A percentile compares a stretch with the other conserved stretches of the same genome.
phyloP scores from a whole-genome alignment of 2,329 filamentous ascomycete species.

The Ascochyta clinopodiicola region DNA sequence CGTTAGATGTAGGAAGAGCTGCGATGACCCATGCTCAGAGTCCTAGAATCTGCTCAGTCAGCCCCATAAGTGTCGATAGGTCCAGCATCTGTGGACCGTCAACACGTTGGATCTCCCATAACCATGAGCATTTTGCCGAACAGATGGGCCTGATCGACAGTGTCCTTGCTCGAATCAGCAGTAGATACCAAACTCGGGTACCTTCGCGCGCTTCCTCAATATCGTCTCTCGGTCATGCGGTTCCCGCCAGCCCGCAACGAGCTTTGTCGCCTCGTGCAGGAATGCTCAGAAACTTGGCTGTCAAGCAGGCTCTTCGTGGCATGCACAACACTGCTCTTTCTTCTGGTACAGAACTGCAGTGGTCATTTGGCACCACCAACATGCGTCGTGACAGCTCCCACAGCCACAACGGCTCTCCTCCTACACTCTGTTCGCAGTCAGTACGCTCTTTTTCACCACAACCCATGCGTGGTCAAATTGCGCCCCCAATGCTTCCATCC shows the following conservation, averaged over 20 bases:
- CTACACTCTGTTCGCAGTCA: not conserved
- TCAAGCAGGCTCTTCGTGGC: conserved; percentile 1
- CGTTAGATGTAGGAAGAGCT: conserved; percentile 22
- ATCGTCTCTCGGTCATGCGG: conserved; percentile 16
- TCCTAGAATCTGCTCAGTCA: conserved; percentile 19
- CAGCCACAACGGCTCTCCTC: not conserved
- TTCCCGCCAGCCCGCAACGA: conserved; percentile 26
- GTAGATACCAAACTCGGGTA: not conserved
- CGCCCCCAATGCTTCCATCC: conserved; percentile 4
- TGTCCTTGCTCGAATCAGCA: conserved; percentile 10
- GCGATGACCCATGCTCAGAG: conserved; percentile 19
- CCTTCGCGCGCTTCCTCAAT: conserved; percentile 2
- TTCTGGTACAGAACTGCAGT: not conserved
- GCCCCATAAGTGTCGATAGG: conserved; percentile 38
- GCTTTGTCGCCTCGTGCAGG: conserved; percentile 32
- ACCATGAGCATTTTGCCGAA: conserved; percentile 20
- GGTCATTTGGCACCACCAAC: not conserved
- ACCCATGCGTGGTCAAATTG: not conserved
- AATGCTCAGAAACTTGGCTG: conserved; percentile 34
- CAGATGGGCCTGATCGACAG: conserved; percentile 25
- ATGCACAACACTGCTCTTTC: not conserved
- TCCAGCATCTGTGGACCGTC: conserved; percentile 32
- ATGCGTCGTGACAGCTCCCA: conserved; percentile 1
- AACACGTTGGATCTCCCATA: conserved; percentile 20
- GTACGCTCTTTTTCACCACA: not conserved